Percentiles rank a stretch among this genome's conserved stretches.
phyloP scores from a whole-genome alignment of 2,329 filamentous ascomycete species.

The Exophiala bonariae region DNA sequence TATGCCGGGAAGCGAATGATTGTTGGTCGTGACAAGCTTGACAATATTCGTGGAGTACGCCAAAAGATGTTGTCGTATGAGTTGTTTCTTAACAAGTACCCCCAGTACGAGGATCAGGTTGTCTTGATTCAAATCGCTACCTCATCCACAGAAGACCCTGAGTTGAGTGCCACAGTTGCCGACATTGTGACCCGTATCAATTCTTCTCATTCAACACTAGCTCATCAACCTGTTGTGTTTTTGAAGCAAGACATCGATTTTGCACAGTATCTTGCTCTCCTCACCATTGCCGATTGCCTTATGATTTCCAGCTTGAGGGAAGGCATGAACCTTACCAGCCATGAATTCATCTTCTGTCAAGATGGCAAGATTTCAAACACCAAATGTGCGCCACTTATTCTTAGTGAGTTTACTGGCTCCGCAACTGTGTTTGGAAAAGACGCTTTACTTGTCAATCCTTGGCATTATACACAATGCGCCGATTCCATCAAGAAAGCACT shows the following conservation, averaged over 20 bases:
- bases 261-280: slow-evolving; percentile 84
- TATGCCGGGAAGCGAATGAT: slow-evolving; percentile 89
- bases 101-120: slow-evolving; percentile 81
- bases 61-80: slow-evolving; percentile 93
- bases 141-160: slow-evolving; percentile 82
- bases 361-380: slow-evolving; percentile 72
- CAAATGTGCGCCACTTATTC: slow-evolving; percentile 83
- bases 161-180: slow-evolving; percentile 83
- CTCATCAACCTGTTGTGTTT: slow-evolving; percentile 90
- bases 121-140: slow-evolving; percentile 93
- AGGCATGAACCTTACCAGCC: slow-evolving; percentile 94
- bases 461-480: slow-evolving; percentile 88
- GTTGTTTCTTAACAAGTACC: slow-evolving; percentile 90
- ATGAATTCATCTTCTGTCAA: slow-evolving; percentile 92
- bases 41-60: slow-evolving; percentile 85
- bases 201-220: slow-evolving; percentile 83
- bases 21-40: slow-evolving; percentile 90
- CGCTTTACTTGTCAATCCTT: slow-evolving; percentile 86
- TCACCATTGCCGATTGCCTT: slow-evolving; percentile 84
- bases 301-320: slow-evolving; percentile 96
- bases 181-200: slow-evolving; percentile 96
- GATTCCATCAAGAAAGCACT: slow-evolving; percentile 81
- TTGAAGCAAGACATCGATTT: slow-evolving; percentile 94
- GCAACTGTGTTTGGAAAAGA: slow-evolving; percentile 80
- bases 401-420: slow-evolving; percentile 94